These are phyloP conservation scores for Diophrys appendiculata DNA, from an alignment of 73 alveolate genomes.

Conservation along the genomic window DNA sequence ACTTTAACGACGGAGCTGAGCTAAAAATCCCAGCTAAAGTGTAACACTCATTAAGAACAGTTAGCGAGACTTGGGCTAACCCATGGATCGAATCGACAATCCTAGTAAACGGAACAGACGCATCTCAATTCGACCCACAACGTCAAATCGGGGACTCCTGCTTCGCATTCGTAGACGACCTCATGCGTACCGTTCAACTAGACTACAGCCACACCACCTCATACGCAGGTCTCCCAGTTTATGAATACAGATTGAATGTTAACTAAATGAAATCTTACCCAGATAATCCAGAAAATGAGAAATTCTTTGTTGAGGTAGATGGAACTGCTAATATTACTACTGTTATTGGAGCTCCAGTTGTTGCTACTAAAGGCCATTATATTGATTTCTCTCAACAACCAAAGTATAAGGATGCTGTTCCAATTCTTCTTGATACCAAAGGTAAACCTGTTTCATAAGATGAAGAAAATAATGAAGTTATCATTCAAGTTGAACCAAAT, in stretches of 20 bases:
- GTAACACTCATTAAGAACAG: background rate
- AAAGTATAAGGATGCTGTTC: background rate
- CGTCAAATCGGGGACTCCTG: background rate
- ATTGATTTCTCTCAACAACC: slow-evolving; percentile 12
- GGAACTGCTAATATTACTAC: slow-evolving; percentile 32
- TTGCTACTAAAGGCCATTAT: slow-evolving; percentile 54
- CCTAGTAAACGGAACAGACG: slow-evolving; percentile 45
- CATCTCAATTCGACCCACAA: slow-evolving; percentile 32
- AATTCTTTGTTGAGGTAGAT: slow-evolving; percentile 1
- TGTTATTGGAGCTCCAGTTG: slow-evolving; percentile 28
- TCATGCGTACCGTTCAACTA: background rate
- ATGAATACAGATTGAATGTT: background rate
- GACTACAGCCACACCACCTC: background rate
- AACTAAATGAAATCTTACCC: slow-evolving; percentile 3
- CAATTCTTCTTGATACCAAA: background rate
- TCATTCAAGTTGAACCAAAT: slow-evolving; percentile 26
- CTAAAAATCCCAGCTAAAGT: background rate
- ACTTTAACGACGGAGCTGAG: background rate
- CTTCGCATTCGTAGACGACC: background rate
- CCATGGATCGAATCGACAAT: background rate
- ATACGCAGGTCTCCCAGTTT: background rate
- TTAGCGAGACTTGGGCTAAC: no score
- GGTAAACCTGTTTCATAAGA: slow-evolving; percentile 4
- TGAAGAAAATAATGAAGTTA: slow-evolving; percentile 21
- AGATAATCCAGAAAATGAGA: slow-evolving; percentile 23